Conservation (phyloP, 129 eudicot genomes). For the Lactuca saligna region DNA sequence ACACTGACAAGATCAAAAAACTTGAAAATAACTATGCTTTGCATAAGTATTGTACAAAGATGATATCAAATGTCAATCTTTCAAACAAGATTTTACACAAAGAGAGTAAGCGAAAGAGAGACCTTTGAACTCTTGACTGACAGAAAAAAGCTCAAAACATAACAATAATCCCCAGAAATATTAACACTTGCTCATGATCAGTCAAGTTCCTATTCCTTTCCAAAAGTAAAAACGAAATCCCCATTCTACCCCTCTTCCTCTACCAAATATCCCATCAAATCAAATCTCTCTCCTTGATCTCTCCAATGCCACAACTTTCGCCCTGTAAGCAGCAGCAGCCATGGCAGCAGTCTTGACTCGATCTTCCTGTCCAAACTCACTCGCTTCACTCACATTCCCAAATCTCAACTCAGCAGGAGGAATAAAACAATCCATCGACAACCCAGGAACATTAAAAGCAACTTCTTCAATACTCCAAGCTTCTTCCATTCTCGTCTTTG, state of each 20-base stretch:
- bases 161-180: conserved; percentile 29
- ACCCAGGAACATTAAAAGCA: conserved; percentile 84
- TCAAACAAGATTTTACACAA: conserved; percentile 33
- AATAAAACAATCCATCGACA: conserved; percentile 81
- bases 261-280: conserved; percentile 1
- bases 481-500: conserved; percentile 93
- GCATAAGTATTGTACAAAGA: conserved; percentile 34
- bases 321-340: conserved; percentile 67
- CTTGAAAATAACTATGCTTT: conserved; percentile 27
- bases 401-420: conserved; percentile 85
- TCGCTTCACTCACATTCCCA: conserved; percentile 48
- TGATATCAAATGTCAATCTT: conserved; percentile 34
- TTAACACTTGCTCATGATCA: conserved; percentile 42
- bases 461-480: conserved; percentile 97
- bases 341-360: conserved; percentile 55
- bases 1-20: not conserved
- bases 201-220: conserved; percentile 31
- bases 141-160: conserved; percentile 18
- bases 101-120: not conserved
- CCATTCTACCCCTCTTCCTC: conserved; percentile 33
- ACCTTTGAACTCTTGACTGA: conserved; percentile 24
- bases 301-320: conserved; percentile 62
- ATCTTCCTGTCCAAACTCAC: conserved; percentile 58
- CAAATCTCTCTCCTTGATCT: conserved; percentile 51
- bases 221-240: conserved; percentile 31